phyloP scores from a whole-genome alignment of 1,284 basidiomycete genomes.

The Ceratobasidium sp. region DNA sequence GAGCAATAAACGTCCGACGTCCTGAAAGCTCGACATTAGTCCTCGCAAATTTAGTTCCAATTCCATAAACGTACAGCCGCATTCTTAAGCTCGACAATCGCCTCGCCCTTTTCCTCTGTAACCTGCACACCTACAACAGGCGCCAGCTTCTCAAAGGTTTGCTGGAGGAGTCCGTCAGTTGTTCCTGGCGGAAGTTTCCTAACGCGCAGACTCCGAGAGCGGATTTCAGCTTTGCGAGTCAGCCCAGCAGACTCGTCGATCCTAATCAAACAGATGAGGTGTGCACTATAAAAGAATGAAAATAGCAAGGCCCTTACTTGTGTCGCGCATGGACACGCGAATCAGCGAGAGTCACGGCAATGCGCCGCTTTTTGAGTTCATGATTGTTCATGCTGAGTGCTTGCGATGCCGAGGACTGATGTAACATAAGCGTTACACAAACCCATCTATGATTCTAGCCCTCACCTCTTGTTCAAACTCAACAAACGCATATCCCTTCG shows the following conservation, averaged over 20 bases:
- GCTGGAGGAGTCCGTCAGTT: constrained; percentile 90
- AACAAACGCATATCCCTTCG: constrained; percentile 92
- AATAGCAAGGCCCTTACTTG: constrained; percentile 57
- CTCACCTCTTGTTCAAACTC: constrained; percentile 86
- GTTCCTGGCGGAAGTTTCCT: constrained; percentile 75
- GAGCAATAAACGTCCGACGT: constrained; percentile 80
- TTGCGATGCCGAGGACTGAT: constrained; percentile 57
- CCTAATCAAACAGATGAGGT: constrained; percentile 9
- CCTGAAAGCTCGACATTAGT: constrained; percentile 59
- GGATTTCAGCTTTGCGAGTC: constrained; percentile 67
- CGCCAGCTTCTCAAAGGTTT: constrained; percentile 81
- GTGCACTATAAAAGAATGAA: neutral
- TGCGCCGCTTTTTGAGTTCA: constrained; percentile 84
- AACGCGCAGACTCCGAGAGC: constrained; percentile 71
- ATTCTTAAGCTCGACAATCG: constrained; percentile 79
- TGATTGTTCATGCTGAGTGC: constrained; percentile 84
- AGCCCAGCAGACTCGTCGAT: constrained; percentile 65
- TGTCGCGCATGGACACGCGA: constrained; percentile 69
- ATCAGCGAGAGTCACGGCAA: constrained; percentile 85
- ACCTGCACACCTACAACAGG: constrained; percentile 77
- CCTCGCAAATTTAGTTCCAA: constrained; percentile 1
- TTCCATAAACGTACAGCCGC: constrained; percentile 66
- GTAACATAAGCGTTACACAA: constrained; percentile 5
- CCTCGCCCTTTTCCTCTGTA: constrained; percentile 72
- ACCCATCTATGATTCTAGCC: neutral